phyloP scores from a whole-genome alignment of 2,329 filamentous ascomycete species.

The Apiospora koreana region DNA sequence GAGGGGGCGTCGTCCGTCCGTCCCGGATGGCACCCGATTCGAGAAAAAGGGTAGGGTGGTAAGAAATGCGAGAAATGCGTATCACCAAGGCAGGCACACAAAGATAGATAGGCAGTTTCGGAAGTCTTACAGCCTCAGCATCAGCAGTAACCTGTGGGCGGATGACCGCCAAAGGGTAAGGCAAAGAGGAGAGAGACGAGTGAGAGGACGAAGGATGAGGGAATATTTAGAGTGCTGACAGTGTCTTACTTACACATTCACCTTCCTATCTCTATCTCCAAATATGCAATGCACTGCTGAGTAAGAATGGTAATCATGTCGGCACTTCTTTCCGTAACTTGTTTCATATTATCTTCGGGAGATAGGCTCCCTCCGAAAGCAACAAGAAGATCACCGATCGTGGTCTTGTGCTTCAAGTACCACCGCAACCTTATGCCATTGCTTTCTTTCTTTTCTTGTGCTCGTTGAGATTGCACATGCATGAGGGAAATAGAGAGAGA shows the following conservation, averaged over 20 bases:
- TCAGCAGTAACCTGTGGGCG: neutral
- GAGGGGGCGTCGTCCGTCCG: neutral
- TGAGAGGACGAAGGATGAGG: neutral
- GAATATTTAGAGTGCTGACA: conserved; percentile 4
- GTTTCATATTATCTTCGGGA: neutral
- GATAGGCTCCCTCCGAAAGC: neutral
- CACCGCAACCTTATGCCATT: neutral
- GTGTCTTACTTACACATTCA: neutral
- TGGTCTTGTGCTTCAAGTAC: neutral
- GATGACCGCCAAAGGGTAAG: neutral
- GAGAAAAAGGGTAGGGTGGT: neutral
- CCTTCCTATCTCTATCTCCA: neutral
- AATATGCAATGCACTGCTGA: neutral
- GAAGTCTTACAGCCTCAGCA: neutral
- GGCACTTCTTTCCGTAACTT: neutral
- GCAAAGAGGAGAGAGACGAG: neutral
- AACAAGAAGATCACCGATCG: neutral
- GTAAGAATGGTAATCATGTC: neutral
- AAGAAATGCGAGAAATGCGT: neutral
- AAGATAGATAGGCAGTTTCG: neutral
- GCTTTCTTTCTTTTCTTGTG: neutral
- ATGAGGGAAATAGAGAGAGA: too few relatives aligned
- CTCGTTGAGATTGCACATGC: neutral
- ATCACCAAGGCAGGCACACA: neutral
- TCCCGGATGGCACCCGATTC: neutral